phyloP scores from a whole-genome alignment of 768 basidiomycete genomes.

The Neoboletus magnificus region DNA sequence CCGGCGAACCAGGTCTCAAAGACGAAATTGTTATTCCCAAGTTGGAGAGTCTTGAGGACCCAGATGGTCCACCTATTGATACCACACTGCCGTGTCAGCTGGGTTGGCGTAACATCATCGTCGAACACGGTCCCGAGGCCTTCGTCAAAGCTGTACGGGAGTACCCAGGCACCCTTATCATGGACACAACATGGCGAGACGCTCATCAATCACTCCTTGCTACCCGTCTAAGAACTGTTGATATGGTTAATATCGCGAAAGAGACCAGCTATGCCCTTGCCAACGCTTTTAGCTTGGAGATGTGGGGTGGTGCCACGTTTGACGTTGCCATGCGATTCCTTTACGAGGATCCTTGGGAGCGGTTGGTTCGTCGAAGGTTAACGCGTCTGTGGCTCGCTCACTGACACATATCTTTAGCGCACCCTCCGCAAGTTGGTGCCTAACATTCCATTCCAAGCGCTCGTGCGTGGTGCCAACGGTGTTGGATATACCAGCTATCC shows the following conservation, averaged over 20 bases:
- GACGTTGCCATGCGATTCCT: constrained; percentile 99
- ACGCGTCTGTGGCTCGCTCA: background rate
- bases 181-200: constrained; percentile 99
- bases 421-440: constrained; percentile 93
- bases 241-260: constrained; percentile 98
- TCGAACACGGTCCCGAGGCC: constrained; percentile 95
- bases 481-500: constrained; percentile 99
- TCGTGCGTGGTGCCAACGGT: constrained; percentile 98
- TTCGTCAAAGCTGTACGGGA: constrained; percentile 97
- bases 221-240: constrained; percentile 91
- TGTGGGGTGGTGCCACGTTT: constrained; percentile 99
- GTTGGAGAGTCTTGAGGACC: constrained; percentile 74
- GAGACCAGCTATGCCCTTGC: constrained; percentile 94
- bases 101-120: constrained; percentile 99
- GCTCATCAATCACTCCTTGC: constrained; percentile 98
- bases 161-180: constrained; percentile 92
- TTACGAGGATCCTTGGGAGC: constrained; percentile 99
- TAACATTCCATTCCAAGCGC: constrained; percentile 97
- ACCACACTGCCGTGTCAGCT: constrained; percentile 75
- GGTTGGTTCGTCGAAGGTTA: constrained; percentile 56
- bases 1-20: constrained; percentile 91
- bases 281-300: constrained; percentile 95
- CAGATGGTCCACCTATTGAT: constrained; percentile 72
- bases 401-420: constrained; percentile 47
- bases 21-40: constrained; percentile 82